These are phyloP conservation scores for Colletotrichum orbiculare DNA, from an alignment of 2,329 filamentous ascomycete genomes.

Conservation along the genomic window DNA sequence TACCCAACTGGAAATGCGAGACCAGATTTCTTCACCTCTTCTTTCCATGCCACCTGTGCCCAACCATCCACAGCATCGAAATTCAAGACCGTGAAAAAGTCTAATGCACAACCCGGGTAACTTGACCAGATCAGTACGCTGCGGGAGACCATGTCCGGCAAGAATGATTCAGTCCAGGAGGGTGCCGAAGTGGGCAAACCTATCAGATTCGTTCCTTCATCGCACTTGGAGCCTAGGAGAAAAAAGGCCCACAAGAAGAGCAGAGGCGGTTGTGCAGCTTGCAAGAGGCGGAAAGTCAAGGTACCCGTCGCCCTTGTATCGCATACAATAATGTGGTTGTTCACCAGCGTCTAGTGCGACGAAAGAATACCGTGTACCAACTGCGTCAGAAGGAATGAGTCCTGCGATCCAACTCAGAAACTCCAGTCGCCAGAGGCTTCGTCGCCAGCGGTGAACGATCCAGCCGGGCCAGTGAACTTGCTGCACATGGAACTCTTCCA, in stretches of 20 bases:
- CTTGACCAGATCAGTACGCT: no score
- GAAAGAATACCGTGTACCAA: constrained; percentile 42
- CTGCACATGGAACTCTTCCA: constrained; percentile 47
- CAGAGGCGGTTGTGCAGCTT: constrained; percentile 41
- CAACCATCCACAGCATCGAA: background rate
- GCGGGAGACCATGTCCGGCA: background rate
- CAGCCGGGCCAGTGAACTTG: constrained; percentile 39
- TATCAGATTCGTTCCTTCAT: constrained; percentile 9
- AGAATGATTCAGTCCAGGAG: no score
- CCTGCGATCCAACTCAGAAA: constrained; percentile 3
- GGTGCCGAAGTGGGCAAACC: background rate
- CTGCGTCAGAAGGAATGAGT: constrained; percentile 41
- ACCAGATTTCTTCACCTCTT: background rate
- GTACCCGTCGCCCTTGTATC: constrained; percentile 30
- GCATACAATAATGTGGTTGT: background rate
- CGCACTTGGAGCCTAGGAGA: constrained; percentile 14
- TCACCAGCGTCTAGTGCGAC: constrained; percentile 41
- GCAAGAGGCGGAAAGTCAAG: constrained; percentile 46
- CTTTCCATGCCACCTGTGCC: background rate
- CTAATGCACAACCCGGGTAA: no score
- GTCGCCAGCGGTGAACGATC: background rate
- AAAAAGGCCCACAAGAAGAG: constrained; percentile 43
- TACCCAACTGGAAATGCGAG: constrained; percentile 9
- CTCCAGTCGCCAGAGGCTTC: constrained; percentile 3
- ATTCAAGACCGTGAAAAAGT: background rate